Conservation (phyloP, 2,329 filamentous ascomycete genomes). For the Dothidotthia symphoricarpi region DNA sequence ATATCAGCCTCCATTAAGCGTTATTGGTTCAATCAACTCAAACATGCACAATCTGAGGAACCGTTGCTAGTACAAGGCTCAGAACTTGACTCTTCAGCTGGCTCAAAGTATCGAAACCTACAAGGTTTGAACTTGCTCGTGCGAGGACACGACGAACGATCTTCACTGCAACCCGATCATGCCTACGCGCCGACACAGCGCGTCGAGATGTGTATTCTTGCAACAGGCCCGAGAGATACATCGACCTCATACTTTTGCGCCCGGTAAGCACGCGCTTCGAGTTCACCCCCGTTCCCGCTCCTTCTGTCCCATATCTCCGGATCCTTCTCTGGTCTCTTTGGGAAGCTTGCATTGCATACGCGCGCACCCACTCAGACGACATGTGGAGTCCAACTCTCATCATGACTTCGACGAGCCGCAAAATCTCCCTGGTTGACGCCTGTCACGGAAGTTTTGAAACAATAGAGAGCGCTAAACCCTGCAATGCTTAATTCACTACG, state of each 20-base stretch:
- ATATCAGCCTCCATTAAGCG: no score
- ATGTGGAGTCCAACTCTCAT: not conserved
- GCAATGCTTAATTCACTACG: slow-evolving; percentile 14
- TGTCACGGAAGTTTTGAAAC: slow-evolving; percentile 25
- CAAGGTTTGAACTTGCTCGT: no score
- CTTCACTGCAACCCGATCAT: no score
- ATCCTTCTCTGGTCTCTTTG: not conserved
- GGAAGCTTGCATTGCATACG: not conserved
- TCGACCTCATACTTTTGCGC: no score
- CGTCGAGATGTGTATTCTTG: slow-evolving; percentile 7
- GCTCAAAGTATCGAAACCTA: no score
- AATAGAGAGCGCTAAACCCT: slow-evolving; percentile 14
- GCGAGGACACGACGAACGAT: no score
- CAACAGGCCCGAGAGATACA: not conserved
- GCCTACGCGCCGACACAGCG: slow-evolving; percentile 5
- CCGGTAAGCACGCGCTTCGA: no score
- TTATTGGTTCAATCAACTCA: no score
- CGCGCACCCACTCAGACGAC: not conserved
- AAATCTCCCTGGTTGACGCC: slow-evolving; percentile 13
- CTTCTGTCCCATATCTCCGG: not conserved
- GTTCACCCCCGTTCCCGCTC: no score
- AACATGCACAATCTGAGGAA: no score
- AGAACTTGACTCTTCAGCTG: no score
- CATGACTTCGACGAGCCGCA: slow-evolving; percentile 9
- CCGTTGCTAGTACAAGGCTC: no score